Percentiles rank a stretch among this genome's conserved stretches.
Evolutionary conservation across 805 yeast species (phyloP).

Genomic region (Metschnikowia noctiluminum): DNA sequence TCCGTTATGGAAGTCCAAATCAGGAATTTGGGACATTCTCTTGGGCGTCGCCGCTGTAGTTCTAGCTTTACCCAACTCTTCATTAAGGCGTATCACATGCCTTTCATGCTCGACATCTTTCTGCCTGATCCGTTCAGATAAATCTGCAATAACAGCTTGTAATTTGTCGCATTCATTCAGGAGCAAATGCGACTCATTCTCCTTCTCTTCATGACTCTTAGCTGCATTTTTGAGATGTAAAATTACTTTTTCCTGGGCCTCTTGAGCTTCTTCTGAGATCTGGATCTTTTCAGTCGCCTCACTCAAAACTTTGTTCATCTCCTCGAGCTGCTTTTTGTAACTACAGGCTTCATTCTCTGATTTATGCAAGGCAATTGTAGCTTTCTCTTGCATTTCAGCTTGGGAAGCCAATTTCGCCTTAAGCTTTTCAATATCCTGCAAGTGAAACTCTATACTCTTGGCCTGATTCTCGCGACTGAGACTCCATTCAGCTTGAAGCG

Average conservation of each 20-base stretch:
- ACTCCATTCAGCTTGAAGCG: neutral
- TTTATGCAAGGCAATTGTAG: neutral
- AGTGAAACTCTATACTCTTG: neutral
- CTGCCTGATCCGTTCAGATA: slow-evolving; percentile 1
- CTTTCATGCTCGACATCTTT: slow-evolving; percentile 3
- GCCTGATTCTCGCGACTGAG: neutral
- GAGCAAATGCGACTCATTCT: neutral
- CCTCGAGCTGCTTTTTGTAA: neutral
- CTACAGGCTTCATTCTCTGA: neutral
- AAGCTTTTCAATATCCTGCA: slow-evolving; percentile 1
- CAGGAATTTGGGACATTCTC: slow-evolving; percentile 5
- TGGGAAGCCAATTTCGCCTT: neutral
- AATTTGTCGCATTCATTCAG: neutral
- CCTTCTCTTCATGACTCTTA: neutral
- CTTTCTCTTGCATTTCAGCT: neutral
- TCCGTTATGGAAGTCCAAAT: slow-evolving; percentile 11
- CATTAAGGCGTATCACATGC: slow-evolving; percentile 5
- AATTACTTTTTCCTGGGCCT: neutral
- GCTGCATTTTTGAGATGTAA: neutral
- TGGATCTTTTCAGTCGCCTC: neutral
- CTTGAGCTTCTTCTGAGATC: neutral
- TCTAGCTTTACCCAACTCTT: slow-evolving; percentile 5
- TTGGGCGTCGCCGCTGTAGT: neutral
- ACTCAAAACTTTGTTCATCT: neutral
- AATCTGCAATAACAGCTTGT: neutral